Percentiles rank a stretch among this genome's conserved stretches.
Evolutionary conservation across 2,329 filamentous ascomycete species (phyloP).

Genomic region (Aureobasidium leucospermi): DNA sequence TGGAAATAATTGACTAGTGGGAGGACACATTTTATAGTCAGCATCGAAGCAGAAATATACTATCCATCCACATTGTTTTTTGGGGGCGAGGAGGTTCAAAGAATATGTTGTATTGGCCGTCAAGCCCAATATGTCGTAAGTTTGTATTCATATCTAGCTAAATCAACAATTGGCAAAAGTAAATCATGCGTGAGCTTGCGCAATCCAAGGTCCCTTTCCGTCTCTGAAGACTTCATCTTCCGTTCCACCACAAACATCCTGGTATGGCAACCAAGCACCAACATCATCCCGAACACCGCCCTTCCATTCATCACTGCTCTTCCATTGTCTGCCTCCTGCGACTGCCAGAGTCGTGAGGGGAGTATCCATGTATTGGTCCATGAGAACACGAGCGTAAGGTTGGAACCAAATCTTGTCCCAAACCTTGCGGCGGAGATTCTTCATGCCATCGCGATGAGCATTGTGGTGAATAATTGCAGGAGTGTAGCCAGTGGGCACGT

Average conservation of each 20-base stretch:
- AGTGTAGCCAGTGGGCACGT: conserved; percentile 14
- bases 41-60: no score
- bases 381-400: conserved; percentile 15
- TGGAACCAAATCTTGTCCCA: conserved; percentile 17
- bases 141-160: no score
- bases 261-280: conserved; percentile 20
- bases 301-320: not conserved
- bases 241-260: conserved; percentile 1
- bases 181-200: not conserved
- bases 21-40: no score
- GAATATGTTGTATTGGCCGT: no score
- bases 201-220: conserved; percentile 3
- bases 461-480: conserved; percentile 17
- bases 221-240: conserved; percentile 11
- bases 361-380: conserved; percentile 15
- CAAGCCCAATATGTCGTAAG: no score
- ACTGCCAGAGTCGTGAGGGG: conserved; percentile 24
- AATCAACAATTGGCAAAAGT: not conserved
- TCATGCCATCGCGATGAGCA: conserved; percentile 12
- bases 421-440: not conserved
- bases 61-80: no score
- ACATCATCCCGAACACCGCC: conserved; percentile 21
- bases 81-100: no score
- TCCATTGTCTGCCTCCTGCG: conserved; percentile 26
- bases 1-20: no score